Evolutionary conservation across 2,329 filamentous ascomycete genomes (phyloP), one percentile per base, ranked within the genome.

Genomic region (Talaromyces verruculosus): DNA sequence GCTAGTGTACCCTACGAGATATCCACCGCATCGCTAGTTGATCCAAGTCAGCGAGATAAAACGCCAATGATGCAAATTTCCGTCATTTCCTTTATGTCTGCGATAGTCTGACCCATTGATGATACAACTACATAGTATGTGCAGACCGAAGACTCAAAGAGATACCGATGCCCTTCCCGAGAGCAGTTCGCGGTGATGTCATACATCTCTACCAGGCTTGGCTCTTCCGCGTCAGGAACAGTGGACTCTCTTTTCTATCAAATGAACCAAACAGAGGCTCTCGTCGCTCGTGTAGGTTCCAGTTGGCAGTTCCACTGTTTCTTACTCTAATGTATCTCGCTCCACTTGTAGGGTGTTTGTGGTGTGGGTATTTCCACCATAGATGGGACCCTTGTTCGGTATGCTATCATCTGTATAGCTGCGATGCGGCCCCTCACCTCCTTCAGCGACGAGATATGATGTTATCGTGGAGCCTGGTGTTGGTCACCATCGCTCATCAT

Each of bases 191-290:
- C 51, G 10, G 51, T 57, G 51, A 61, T 43, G 58, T 61, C 58
- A 43, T 61, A 3, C 13, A 5, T 4, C 19, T 35, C n/a, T 35
- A 35, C 33, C 51, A 15, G 39, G 39, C 39, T n/a, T 41, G 45
- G 15, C 19, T 49, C 53, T 37, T 59, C 35, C 55, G 55, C 55
- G 55, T 59, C 55, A 59, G 55, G 55, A 37, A 59, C 55, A 37
- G 55, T 59, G 85, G 25, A 8, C 19, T n/a, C 11, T 3, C 5
- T 10, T 13, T 25, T 39, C 19, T 17, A 6, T 19, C 22, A 2
- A 19, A 8, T 33, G 6, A 45, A 30, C 35, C 57, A 60, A 43
- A 60, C 13, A 60, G 13, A n/a, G 28, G 6, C 25, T 25, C 13
- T 10, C 5, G 3, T n/a, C 17, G 28, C 51, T 35, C 51, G 17